Base-by-base conservation (phyloP, 768 basidiomycete genomes). In the Leccinellum albellum region DNA sequence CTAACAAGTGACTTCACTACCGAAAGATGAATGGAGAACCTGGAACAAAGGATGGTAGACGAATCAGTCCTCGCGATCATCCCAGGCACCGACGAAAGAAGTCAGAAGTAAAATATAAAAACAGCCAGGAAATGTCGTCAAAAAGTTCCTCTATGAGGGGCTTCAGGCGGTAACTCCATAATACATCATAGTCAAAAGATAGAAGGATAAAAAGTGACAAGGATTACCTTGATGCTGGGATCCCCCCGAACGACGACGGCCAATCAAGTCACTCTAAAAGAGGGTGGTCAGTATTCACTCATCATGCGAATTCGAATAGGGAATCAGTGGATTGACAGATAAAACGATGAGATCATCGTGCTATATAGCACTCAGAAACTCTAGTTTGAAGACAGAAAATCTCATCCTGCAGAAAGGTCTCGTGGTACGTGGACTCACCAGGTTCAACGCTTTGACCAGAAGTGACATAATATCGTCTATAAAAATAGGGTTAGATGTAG, bases 151-250 rank as follows among this genome's bases (percentile, higher is more conserved):
- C 57, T 24, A 26, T 56, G 64, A 68, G 74, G 70, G 58, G 63
- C 76, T 65, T 89, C 87, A 85, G 89, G 88, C 89, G 89, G 89
- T 91, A 91, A 91, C 78, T 91, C 88, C 89, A 79, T 84, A 72
- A 73, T 72, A 56, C 59, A 63, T 57, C 53, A 63, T 46, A 50
- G 13, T 23, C 17, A 8, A 59, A 17, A 21, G 6, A 51, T 14
- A 17, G 6, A 44, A 51, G 35, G 17, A 7, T 29, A 5, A 17
- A 17, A 14, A 3, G 14, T 6, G 2, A 10, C 23, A 3, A 50
- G 40, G 26, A 17, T 61, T 47, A 69, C 66, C 60, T 37, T 14
- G 1, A 9, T 7, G 4, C 4, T 8, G 1, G 2, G 2, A 29
- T 23, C 51, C 2, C 26, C 6, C 35, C 10, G 0, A 26, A 10